Conservation (phyloP, 148 eudicot genomes). For the Amaranthus hypochondriacus region DNA sequence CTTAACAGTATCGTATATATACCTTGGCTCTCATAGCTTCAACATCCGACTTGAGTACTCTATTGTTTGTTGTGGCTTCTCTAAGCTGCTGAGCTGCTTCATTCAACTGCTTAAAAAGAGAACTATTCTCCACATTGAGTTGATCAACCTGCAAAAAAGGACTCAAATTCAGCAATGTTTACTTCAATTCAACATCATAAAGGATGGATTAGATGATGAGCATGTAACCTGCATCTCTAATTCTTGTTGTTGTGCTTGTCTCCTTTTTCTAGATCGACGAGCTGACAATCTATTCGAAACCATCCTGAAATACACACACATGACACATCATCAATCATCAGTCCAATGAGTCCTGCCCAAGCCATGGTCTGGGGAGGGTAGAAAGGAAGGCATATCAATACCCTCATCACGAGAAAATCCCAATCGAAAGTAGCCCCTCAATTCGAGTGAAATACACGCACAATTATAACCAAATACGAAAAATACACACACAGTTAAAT, state of each 20-base stretch:
- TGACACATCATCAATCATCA: too few relatives aligned
- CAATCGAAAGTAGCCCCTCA: too few relatives aligned
- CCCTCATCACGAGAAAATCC: too few relatives aligned
- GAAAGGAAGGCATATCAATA: too few relatives aligned
- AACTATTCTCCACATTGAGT: constrained; percentile 56
- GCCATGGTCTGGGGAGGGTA: neutral
- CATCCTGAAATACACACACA: constrained; percentile 50
- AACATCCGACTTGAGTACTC: constrained; percentile 88
- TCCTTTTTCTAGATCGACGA: constrained; percentile 78
- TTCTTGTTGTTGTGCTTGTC: constrained; percentile 73
- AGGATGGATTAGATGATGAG: too few relatives aligned
- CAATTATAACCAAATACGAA: too few relatives aligned
- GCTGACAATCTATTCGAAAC: constrained; percentile 92
- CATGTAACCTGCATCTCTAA: constrained; percentile 68
- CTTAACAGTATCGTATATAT: neutral
- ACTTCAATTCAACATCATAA: too few relatives aligned
- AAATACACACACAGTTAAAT: too few relatives aligned
- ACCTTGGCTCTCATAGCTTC: constrained; percentile 99
- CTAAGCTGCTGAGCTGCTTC: constrained; percentile 72
- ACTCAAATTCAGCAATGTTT: neutral
- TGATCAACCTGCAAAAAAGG: constrained; percentile 52
- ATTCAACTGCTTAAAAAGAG: constrained; percentile 63
- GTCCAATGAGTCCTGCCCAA: too few relatives aligned
- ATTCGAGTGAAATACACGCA: too few relatives aligned
- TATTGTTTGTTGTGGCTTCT: constrained; percentile 72